Percentiles rank a stretch among this genome's conserved stretches.
Evolutionary conservation across 352 stramenopile genomes (phyloP).

Genomic region (Pythium phragmiticola): DNA sequence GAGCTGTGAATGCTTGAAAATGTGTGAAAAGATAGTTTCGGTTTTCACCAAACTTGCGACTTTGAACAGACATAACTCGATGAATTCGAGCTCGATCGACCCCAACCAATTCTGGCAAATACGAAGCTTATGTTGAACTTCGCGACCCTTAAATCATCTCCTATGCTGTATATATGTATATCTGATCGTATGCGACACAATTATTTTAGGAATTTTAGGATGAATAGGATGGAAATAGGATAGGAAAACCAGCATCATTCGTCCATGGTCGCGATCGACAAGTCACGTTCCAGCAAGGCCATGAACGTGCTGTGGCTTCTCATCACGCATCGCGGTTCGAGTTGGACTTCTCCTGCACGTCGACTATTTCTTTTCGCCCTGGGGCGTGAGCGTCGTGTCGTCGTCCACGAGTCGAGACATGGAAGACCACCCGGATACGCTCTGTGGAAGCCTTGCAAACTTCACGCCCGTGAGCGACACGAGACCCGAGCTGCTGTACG

Average conservation of each 20-base stretch:
- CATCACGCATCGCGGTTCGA: slow-evolving; percentile 52
- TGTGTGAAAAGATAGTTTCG: too few relatives aligned
- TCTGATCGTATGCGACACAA: too few relatives aligned
- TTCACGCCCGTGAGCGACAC: slow-evolving; percentile 34
- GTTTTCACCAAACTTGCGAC: too few relatives aligned
- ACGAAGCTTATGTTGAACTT: too few relatives aligned
- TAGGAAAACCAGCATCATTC: slow-evolving; percentile 29
- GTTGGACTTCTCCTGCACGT: slow-evolving; percentile 50
- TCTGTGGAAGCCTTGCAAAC: slow-evolving; percentile 66
- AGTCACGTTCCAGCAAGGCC: slow-evolving; percentile 39
- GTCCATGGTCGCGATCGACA: slow-evolving; percentile 56
- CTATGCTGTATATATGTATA: too few relatives aligned
- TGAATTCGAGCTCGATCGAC: too few relatives aligned
- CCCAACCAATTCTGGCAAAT: too few relatives aligned
- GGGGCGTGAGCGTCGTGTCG: slow-evolving; percentile 50
- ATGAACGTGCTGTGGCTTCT: slow-evolving; percentile 32
- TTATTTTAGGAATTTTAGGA: too few relatives aligned
- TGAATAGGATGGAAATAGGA: too few relatives aligned
- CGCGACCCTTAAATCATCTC: too few relatives aligned
- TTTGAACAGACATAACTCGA: too few relatives aligned
- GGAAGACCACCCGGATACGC: slow-evolving; percentile 42
- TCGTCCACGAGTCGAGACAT: slow-evolving; percentile 50
- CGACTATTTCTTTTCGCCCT: slow-evolving; percentile 65
- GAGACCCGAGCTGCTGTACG: slow-evolving; percentile 42
- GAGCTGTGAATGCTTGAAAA: too few relatives aligned